Conservation (phyloP, 352 stramenopile genomes). For the Globisporangium megalacanthum region DNA sequence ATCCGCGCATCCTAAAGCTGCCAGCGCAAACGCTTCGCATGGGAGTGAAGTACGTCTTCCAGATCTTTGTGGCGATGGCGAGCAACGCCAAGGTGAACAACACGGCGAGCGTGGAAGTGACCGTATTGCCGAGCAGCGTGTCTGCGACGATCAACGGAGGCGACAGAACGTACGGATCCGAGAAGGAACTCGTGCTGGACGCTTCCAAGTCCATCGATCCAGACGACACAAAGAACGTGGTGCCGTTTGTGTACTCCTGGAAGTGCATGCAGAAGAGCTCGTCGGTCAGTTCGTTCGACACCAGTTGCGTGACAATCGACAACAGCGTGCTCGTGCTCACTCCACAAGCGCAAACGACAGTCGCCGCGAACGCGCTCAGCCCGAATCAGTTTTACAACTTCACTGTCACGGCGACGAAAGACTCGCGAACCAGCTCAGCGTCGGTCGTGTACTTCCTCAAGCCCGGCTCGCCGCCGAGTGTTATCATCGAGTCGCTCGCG, state of each 20-base stretch:
- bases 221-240: constrained; percentile 28
- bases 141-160: constrained; percentile 31
- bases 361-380: constrained; percentile 38
- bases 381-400: constrained; percentile 55
- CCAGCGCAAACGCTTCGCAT: constrained; percentile 42
- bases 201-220: constrained; percentile 47
- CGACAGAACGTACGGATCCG: constrained; percentile 43
- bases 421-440: constrained; percentile 24
- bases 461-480: constrained; percentile 39
- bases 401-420: constrained; percentile 32
- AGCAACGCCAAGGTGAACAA: constrained; percentile 44
- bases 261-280: constrained; percentile 23
- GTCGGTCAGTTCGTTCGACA: constrained; percentile 25
- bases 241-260: constrained; percentile 40
- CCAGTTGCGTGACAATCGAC: constrained; percentile 17
- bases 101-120: constrained; percentile 37
- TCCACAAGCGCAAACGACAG: constrained; percentile 22
- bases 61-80: constrained; percentile 45
- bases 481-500: constrained; percentile 42
- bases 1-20: constrained; percentile 47
- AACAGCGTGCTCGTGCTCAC: constrained; percentile 17
- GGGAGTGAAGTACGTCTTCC: constrained; percentile 52
- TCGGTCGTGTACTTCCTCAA: constrained; percentile 41
- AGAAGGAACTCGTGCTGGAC: constrained; percentile 45
- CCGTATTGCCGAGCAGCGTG: constrained; percentile 34